These are phyloP conservation scores for Coemansia sp. DNA, from an alignment of 371 early-diverging fungal species.

Conservation along the genomic window DNA sequence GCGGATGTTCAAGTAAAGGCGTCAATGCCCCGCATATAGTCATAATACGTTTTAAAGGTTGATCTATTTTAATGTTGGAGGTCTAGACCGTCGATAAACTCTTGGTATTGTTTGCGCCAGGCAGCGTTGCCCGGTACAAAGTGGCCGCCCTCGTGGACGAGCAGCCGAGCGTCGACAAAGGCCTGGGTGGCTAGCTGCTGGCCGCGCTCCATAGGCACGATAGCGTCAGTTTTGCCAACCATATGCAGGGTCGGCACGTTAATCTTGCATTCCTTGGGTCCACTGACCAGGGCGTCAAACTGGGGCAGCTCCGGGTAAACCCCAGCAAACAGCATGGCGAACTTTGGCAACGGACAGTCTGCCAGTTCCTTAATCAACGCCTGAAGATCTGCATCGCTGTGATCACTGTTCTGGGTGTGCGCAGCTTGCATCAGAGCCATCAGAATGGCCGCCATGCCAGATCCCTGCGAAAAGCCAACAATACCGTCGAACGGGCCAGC, in stretches of 20 bases:
- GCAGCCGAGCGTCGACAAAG: slow-evolving; percentile 2
- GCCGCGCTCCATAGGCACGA: slow-evolving; percentile 28
- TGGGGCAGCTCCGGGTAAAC: slow-evolving; percentile 20
- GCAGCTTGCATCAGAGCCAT: slow-evolving; percentile 9
- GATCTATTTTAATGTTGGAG: background rate
- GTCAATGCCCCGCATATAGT: too few relatives aligned
- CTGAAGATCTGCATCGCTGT: background rate
- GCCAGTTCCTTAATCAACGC: background rate
- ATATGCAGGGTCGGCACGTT: slow-evolving; percentile 5
- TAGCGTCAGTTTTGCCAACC: slow-evolving; percentile 14
- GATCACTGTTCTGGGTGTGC: background rate
- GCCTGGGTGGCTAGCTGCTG: slow-evolving; percentile 9
- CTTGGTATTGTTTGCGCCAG: slow-evolving; percentile 24
- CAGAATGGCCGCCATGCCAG: slow-evolving; percentile 36
- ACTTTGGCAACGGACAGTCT: background rate
- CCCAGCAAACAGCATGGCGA: slow-evolving; percentile 28
- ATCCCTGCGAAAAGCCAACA: slow-evolving; percentile 46
- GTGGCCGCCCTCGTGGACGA: slow-evolving; percentile 36
- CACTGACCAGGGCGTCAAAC: slow-evolving; percentile 1
- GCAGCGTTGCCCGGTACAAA: slow-evolving; percentile 32
- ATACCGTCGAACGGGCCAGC: slow-evolving; percentile 39
- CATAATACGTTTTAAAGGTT: too few relatives aligned
- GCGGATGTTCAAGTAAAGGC: slow-evolving; percentile 60
- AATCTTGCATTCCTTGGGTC: background rate
- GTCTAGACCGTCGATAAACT: slow-evolving; percentile 11